These are phyloP conservation scores for Oryza punctata DNA, from an alignment of 176 grass and related monocot species.

Conservation along the genomic window DNA sequence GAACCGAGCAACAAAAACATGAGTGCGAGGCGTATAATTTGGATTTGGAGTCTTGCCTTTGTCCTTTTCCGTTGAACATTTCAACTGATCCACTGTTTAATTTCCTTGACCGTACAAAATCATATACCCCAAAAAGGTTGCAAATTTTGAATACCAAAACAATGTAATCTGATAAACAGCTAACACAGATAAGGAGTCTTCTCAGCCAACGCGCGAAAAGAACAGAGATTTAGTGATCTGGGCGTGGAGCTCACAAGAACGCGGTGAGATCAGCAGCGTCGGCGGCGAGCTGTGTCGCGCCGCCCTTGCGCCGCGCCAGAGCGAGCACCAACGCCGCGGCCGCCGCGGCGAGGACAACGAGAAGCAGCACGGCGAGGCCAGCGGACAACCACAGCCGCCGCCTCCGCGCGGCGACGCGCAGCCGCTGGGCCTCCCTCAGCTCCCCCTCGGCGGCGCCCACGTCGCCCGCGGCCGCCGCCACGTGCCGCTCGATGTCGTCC, in stretches of 20 bases:
- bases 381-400: conserved; percentile 41
- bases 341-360: conserved; percentile 51
- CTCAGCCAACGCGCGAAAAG: neutral
- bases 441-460: conserved; percentile 45
- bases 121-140: neutral
- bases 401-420: conserved; percentile 41
- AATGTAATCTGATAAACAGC: neutral
- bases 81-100: no score
- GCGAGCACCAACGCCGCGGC: conserved; percentile 35
- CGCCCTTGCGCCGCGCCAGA: conserved; percentile 28
- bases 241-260: neutral
- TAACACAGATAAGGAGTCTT: neutral
- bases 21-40: neutral
- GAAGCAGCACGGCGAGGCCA: conserved; percentile 38
- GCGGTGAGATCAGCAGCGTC: neutral
- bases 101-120: neutral
- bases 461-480: conserved; percentile 49
- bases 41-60: neutral
- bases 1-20: no score
- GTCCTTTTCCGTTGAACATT: no score
- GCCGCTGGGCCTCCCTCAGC: conserved; percentile 43
- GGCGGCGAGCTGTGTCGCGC: neutral
- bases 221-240: neutral
- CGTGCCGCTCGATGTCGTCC: conserved; percentile 62
- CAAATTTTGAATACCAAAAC: neutral